Evolutionary conservation across 2,329 filamentous ascomycete genomes (phyloP).

Genomic region (Penicillium rolfsii): DNA sequence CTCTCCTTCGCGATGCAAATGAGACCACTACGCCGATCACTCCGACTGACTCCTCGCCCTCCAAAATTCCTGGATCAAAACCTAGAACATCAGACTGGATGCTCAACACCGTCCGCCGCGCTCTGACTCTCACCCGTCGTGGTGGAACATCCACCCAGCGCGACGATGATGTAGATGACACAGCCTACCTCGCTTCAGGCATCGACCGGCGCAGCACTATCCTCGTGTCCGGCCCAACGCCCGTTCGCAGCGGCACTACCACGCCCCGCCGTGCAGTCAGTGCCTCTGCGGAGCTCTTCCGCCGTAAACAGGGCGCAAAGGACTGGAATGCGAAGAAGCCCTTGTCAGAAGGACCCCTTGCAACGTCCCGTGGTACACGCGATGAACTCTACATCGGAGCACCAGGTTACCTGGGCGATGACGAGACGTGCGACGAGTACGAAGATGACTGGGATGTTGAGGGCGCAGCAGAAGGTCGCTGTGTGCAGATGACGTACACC

Average conservation of each 20-base stretch:
- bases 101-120: conserved; percentile 69
- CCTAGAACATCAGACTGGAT: conserved; percentile 68
- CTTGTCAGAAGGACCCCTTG: conserved; percentile 27
- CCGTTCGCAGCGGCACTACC: conserved; percentile 17
- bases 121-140: conserved; percentile 55
- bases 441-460: conserved; percentile 73
- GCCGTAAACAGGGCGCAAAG: conserved; percentile 55
- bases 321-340: conserved; percentile 55
- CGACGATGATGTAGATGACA: conserved; percentile 23
- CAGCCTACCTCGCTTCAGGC: conserved; percentile 33
- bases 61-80: conserved; percentile 31
- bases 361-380: conserved; percentile 22
- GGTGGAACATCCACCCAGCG: conserved; percentile 27
- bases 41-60: conserved; percentile 33
- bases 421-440: conserved; percentile 23
- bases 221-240: conserved; percentile 17
- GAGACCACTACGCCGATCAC: conserved; percentile 32
- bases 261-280: conserved; percentile 52
- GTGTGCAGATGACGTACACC: conserved; percentile 89
- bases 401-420: conserved; percentile 34
- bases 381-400: conserved; percentile 35
- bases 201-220: conserved; percentile 33
- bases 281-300: conserved; percentile 53
- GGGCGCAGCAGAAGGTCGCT: conserved; percentile 67
- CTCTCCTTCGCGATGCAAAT: conserved; percentile 51